Evolutionary conservation across 2,329 filamentous ascomycete species (phyloP).

Genomic region (Bipolaris zeicola): DNA sequence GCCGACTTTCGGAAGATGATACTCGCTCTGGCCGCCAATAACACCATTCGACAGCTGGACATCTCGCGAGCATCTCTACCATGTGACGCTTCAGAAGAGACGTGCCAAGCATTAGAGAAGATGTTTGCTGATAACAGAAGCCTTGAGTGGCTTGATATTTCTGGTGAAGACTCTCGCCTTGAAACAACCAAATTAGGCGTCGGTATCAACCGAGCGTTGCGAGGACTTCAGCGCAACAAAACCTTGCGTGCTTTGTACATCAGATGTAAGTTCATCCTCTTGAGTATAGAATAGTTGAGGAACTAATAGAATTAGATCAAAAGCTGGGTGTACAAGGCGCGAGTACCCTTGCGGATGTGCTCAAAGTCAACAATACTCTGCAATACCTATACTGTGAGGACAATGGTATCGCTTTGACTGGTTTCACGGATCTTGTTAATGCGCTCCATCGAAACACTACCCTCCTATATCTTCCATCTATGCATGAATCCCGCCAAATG

Average conservation of each 20-base stretch:
- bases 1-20: slow-evolving; percentile 67
- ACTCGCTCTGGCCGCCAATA: slow-evolving; percentile 66
- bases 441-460: slow-evolving; percentile 69
- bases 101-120: slow-evolving; percentile 65
- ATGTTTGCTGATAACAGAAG: slow-evolving; percentile 72
- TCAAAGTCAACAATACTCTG: slow-evolving; percentile 67
- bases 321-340: slow-evolving; percentile 72
- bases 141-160: slow-evolving; percentile 70
- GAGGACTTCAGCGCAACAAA: slow-evolving; percentile 67
- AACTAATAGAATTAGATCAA: slow-evolving; percentile 55
- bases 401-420: slow-evolving; percentile 73
- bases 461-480: slow-evolving; percentile 65
- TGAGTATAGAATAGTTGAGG: too few species aligned
- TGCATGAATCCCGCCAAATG: slow-evolving; percentile 65
- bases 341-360: slow-evolving; percentile 70
- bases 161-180: slow-evolving; percentile 72
- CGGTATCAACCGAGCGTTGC: slow-evolving; percentile 69
- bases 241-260: slow-evolving; percentile 67
- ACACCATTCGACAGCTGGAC: slow-evolving; percentile 67
- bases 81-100: slow-evolving; percentile 70
- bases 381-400: slow-evolving; percentile 72
- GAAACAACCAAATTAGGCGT: slow-evolving; percentile 72
- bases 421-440: slow-evolving; percentile 71
- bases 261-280: slow-evolving; percentile 50
- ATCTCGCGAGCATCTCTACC: slow-evolving; percentile 73